A percentile compares a stretch with the other conserved stretches of the same genome.
phyloP scores from a whole-genome alignment of 345 rosid species.

The Brassica cretica region DNA sequence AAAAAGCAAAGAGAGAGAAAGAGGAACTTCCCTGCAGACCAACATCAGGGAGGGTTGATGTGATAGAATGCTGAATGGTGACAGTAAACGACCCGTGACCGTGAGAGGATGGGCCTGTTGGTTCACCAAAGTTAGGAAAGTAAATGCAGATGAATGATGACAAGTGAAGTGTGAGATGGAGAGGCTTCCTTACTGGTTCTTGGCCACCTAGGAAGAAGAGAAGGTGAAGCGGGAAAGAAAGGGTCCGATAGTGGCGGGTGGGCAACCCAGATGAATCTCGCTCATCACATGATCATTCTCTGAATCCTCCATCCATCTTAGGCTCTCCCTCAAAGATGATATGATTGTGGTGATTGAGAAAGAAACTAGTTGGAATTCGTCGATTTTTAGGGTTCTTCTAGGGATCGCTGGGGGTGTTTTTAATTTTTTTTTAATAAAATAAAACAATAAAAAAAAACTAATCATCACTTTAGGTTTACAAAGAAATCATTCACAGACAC shows the following conservation, averaged over 20 bases:
- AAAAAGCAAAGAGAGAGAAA: not conserved
- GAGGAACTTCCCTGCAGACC: slow-evolving; percentile 70
- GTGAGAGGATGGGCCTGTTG: slow-evolving; percentile 40
- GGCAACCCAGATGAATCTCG: slow-evolving; percentile 84
- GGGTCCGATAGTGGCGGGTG: slow-evolving; percentile 55
- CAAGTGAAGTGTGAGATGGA: not conserved
- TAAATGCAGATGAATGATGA: not conserved
- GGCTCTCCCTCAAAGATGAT: too few relatives aligned
- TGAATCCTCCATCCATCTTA: slow-evolving; percentile 22
- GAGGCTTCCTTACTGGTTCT: slow-evolving; percentile 35
- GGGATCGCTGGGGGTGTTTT: not conserved
- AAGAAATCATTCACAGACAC: slow-evolving; percentile 6
- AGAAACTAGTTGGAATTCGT: not conserved
- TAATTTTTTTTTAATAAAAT: not conserved
- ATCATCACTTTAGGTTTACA: not conserved
- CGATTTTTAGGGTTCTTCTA: not conserved
- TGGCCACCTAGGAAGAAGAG: slow-evolving; percentile 58
- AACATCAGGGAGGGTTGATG: slow-evolving; percentile 69
- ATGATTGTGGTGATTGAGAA: not conserved
- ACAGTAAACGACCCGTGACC: slow-evolving; percentile 38
- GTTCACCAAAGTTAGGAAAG: too few relatives aligned
- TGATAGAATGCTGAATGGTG: slow-evolving; percentile 67
- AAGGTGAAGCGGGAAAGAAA: slow-evolving; percentile 65
- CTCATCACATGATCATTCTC: slow-evolving; percentile 65
- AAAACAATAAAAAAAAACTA: not conserved